Evolutionary conservation across 164 flowering plant species (phyloP).

Genomic region (Stephania japonica): DNA sequence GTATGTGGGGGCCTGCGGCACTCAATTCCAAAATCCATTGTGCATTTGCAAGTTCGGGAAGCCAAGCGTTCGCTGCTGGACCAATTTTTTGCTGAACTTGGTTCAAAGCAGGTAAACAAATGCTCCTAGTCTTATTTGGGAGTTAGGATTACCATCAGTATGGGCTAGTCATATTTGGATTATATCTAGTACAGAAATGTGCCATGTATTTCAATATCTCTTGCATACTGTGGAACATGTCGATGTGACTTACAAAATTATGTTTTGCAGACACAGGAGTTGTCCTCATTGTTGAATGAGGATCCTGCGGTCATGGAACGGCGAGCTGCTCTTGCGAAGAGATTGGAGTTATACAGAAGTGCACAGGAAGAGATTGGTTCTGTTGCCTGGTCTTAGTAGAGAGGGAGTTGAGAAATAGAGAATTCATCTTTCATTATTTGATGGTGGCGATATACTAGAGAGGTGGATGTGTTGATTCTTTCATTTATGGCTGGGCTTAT

Average conservation of each 20-base stretch:
- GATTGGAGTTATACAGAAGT: constrained; percentile 76
- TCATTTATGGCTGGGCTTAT: constrained; percentile 5
- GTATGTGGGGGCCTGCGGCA: constrained; percentile 66
- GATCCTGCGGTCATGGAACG: constrained; percentile 93
- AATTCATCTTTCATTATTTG: not conserved
- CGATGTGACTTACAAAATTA: not conserved
- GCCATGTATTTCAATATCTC: not conserved
- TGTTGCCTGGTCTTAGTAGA: constrained; percentile 36
- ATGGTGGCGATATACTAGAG: not conserved
- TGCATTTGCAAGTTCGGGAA: constrained; percentile 71
- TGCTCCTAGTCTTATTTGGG: not conserved
- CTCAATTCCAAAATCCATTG: constrained; percentile 88
- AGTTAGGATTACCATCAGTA: not conserved
- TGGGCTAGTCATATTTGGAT: not conserved
- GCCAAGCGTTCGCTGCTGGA: constrained; percentile 89
- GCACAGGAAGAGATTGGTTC: constrained; percentile 74
- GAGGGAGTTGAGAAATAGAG: not conserved
- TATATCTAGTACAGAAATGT: not conserved
- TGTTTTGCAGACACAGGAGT: constrained; percentile 48
- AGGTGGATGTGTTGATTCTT: constrained; percentile 12
- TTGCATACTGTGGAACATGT: not conserved
- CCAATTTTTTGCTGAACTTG: constrained; percentile 76
- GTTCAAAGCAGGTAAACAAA: constrained; percentile 56
- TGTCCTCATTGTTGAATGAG: constrained; percentile 68
- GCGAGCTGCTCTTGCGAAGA: constrained; percentile 62